phyloP scores from a whole-genome alignment of 805 yeast species.

The Suhomyces sp. region DNA sequence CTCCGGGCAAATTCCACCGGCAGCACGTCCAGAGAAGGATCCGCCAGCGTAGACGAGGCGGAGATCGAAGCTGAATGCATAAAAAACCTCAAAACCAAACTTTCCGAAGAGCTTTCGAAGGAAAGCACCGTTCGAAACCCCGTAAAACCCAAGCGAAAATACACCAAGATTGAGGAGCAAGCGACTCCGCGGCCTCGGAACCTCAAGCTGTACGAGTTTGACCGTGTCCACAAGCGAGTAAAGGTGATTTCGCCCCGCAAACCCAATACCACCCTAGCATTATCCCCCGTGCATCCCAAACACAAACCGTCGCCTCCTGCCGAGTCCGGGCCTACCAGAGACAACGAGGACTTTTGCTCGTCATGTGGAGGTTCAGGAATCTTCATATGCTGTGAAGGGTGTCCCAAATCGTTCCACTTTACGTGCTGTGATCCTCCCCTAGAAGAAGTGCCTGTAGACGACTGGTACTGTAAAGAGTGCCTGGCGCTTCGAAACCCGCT shows the following conservation, averaged over 20 bases:
- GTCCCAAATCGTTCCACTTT: conserved; percentile 91
- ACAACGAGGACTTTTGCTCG: conserved; percentile 87
- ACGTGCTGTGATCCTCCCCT: conserved; percentile 89
- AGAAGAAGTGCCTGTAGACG: conserved; percentile 80
- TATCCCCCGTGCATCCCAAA: neutral
- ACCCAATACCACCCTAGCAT: conserved; percentile 23
- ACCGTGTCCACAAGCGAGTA: conserved; percentile 2
- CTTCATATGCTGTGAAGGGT: conserved; percentile 88
- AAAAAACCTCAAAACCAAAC: conserved; percentile 12
- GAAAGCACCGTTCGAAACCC: conserved; percentile 19
- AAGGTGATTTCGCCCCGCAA: conserved; percentile 35
- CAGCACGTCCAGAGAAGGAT: conserved; percentile 13
- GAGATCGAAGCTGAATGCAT: conserved; percentile 12
- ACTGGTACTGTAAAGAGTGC: conserved; percentile 88
- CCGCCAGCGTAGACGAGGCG: conserved; percentile 11
- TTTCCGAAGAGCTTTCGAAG: conserved; percentile 9
- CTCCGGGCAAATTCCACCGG: conserved; percentile 9
- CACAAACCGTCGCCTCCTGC: conserved; percentile 7
- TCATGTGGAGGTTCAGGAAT: conserved; percentile 88
- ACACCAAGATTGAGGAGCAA: neutral
- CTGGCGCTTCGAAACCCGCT: conserved; percentile 37
- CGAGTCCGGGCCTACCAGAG: conserved; percentile 12
- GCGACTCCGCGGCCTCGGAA: neutral
- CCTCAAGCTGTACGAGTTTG: neutral
- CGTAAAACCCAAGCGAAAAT: conserved; percentile 4